phyloP scores from a whole-genome alignment of 805 yeast species.

The Candida germanica region DNA sequence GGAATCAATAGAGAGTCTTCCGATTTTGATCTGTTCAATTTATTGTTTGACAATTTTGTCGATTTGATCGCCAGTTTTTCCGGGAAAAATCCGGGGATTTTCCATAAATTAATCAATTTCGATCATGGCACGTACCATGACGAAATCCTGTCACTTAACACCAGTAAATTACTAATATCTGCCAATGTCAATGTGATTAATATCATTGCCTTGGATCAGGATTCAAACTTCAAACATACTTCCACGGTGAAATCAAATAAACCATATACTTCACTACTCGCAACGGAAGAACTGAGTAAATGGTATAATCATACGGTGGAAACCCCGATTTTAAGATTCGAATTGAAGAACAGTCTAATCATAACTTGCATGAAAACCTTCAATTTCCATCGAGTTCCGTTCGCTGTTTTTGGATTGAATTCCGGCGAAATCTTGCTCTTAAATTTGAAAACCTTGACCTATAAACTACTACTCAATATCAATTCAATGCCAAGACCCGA shows the following conservation, averaged over 20 bases:
- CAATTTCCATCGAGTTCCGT: slow-evolving; percentile 33
- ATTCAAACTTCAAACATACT: slow-evolving; percentile 22
- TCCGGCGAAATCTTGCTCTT: slow-evolving; percentile 66
- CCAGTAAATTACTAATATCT: slow-evolving; percentile 36
- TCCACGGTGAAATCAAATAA: slow-evolving; percentile 17
- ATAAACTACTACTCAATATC: slow-evolving; percentile 34
- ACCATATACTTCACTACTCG: slow-evolving; percentile 19
- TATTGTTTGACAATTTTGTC: slow-evolving; percentile 5
- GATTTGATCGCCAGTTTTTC: slow-evolving; percentile 7
- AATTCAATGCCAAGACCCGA: too few species aligned
- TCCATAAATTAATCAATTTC: slow-evolving; percentile 10
- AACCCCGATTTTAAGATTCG: slow-evolving; percentile 43
- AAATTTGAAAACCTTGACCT: slow-evolving; percentile 45
- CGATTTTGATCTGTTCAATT: neutral
- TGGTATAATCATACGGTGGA: slow-evolving; percentile 37
- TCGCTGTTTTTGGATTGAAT: slow-evolving; percentile 58
- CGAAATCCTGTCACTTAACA: slow-evolving; percentile 7
- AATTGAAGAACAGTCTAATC: slow-evolving; percentile 31
- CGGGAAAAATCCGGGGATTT: slow-evolving; percentile 4
- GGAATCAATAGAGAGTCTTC: neutral
- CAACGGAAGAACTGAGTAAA: neutral
- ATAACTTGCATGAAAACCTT: slow-evolving; percentile 39
- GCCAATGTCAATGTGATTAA: slow-evolving; percentile 52
- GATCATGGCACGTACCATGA: slow-evolving; percentile 8
- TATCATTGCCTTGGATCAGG: slow-evolving; percentile 35